These are phyloP conservation scores for Deuterostichococcus epilithicus DNA, from an alignment of 139 green algal genomes.

Conservation along the genomic window DNA sequence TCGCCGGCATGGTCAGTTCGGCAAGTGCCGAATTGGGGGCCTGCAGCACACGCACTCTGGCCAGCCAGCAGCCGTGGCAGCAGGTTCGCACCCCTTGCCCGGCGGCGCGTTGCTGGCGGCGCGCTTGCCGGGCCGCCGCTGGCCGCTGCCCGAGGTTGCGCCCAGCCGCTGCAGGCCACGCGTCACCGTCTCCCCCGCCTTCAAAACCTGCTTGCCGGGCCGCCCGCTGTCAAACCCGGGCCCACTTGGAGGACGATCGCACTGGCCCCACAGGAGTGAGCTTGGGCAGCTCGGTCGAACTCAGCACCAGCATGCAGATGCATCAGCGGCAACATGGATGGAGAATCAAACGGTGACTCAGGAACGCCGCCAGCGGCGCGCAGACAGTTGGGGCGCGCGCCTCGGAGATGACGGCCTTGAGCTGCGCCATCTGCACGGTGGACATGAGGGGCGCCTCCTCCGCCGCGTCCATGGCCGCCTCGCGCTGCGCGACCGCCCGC, in stretches of 20 bases:
- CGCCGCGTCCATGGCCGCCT: slow-evolving; percentile 16
- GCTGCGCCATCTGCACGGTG: slow-evolving; percentile 42
- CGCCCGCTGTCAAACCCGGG: too few species aligned
- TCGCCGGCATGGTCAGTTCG: neutral
- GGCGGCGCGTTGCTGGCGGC: neutral
- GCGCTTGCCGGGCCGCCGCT: slow-evolving; percentile 23
- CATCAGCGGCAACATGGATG: too few species aligned
- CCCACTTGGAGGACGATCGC: too few species aligned
- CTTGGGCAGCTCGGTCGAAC: too few species aligned
- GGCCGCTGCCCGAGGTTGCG: slow-evolving; percentile 10
- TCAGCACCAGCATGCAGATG: too few species aligned
- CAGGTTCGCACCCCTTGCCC: neutral
- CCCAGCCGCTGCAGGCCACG: slow-evolving; percentile 62
- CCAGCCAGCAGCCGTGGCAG: too few species aligned
- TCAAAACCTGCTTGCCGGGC: slow-evolving; percentile 26
- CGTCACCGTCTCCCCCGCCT: slow-evolving; percentile 56
- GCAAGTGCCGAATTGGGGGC: neutral
- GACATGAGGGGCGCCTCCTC: slow-evolving; percentile 36
- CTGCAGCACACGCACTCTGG: too few species aligned
- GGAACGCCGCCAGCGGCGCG: too few species aligned
- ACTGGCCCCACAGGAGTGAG: too few species aligned
- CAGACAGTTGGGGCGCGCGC: too few species aligned
- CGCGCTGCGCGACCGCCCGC: slow-evolving; percentile 32
- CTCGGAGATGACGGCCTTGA: slow-evolving; percentile 44
- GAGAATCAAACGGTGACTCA: too few species aligned